phyloP scores from a whole-genome alignment of 352 stramenopile genomes.

The Thraustochytrium striatum region DNA sequence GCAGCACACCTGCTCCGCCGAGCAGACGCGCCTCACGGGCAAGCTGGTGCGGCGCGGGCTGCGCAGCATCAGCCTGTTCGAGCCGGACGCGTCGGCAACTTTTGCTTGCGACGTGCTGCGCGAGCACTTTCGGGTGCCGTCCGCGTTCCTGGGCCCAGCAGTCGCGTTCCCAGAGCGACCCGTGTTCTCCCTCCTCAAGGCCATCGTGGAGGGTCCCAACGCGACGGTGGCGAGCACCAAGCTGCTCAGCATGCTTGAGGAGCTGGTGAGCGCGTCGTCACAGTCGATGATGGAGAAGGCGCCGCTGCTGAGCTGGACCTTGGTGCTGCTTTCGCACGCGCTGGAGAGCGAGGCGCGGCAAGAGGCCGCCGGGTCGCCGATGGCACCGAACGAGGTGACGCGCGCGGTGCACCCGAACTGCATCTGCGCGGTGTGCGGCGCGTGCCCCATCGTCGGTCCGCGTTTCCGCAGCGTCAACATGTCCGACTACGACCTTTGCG shows the following conservation, averaged over 20 bases:
- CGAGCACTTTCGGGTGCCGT: slow-evolving; percentile 23
- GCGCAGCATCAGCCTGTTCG: slow-evolving; percentile 7
- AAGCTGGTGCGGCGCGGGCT: slow-evolving; percentile 39
- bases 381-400: background rate
- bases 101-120: slow-evolving; percentile 35
- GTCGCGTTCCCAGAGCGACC: slow-evolving; percentile 28
- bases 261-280: background rate
- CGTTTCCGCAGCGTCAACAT: slow-evolving; percentile 38
- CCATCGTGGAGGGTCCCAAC: slow-evolving; percentile 45
- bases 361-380: background rate
- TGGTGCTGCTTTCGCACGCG: slow-evolving; percentile 45
- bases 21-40: slow-evolving; percentile 41
- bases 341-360: slow-evolving; percentile 13
- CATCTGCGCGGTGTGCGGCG: slow-evolving; percentile 22
- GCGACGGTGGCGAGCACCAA: slow-evolving; percentile 25
- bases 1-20: slow-evolving; percentile 43
- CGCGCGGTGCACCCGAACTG: slow-evolving; percentile 23
- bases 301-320: slow-evolving; percentile 28
- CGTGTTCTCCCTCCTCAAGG: slow-evolving; percentile 40
- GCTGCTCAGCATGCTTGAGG: background rate
- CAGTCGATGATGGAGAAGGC: background rate
- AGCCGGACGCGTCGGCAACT: background rate
- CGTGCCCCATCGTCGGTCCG: slow-evolving; percentile 4
- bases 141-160: slow-evolving; percentile 9
- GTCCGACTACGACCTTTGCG: slow-evolving; percentile 42